A percentile compares a stretch with the other conserved stretches of the same genome.
Conservation (phyloP, 2,329 filamentous ascomycete genomes). For the Colletotrichum cuscutae region DNA sequence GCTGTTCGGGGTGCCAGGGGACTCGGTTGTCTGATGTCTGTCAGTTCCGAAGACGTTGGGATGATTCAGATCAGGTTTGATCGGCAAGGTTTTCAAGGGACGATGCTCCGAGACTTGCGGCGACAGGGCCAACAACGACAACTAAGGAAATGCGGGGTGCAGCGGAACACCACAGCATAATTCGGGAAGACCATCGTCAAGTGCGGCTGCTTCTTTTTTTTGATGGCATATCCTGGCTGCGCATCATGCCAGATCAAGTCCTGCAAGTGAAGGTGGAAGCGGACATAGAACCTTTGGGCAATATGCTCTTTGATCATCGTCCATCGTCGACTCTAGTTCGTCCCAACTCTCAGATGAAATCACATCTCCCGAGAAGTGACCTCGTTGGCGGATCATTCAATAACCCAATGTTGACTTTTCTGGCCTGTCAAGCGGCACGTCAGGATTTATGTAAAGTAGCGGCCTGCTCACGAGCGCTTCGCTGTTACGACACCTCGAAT, state of each 20-base stretch:
- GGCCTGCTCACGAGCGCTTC: neutral
- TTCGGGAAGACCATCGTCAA: neutral
- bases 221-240: conserved; percentile 9
- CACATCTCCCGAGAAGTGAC: neutral
- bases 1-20: conserved; percentile 4
- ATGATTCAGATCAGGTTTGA: conserved; percentile 35
- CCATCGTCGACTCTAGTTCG: conserved; percentile 25
- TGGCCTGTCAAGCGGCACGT: neutral
- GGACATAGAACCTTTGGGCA: neutral
- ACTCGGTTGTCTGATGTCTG: conserved; percentile 33
- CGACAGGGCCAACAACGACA: conserved; percentile 7
- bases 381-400: neutral
- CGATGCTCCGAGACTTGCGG: conserved; percentile 10
- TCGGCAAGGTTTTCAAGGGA: conserved; percentile 23
- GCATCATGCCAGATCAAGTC: conserved; percentile 32
- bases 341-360: conserved; percentile 26
- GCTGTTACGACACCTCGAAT: neutral
- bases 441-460: neutral
- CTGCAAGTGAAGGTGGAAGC: conserved; percentile 25
- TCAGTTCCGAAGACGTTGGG: conserved; percentile 29
- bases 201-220: neutral
- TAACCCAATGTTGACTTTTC: neutral
- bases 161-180: neutral
- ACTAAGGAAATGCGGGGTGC: conserved; percentile 26
- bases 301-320: conserved; percentile 1